Percentiles rank a stretch among this genome's conserved stretches.
These are phyloP conservation scores for Diaporthe citriasiana DNA, from an alignment of 2,329 filamentous ascomycete species.

Conservation along the genomic window DNA sequence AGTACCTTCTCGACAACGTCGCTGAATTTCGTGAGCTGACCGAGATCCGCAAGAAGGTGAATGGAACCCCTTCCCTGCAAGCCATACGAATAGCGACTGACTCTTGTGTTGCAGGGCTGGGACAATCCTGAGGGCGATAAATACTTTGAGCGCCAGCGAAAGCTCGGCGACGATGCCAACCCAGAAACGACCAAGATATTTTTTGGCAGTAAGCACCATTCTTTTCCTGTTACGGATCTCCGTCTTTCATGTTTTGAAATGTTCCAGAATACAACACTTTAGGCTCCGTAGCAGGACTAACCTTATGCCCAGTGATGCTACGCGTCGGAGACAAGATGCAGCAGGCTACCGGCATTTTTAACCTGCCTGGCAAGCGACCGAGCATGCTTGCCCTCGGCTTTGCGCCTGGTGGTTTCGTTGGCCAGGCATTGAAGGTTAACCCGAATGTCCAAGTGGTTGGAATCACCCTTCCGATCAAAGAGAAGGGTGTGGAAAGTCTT, in stretches of 20 bases:
- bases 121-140: constrained; percentile 57
- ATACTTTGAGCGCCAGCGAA: constrained; percentile 58
- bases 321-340: constrained; percentile 60
- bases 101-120: constrained; percentile 56
- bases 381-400: constrained; percentile 68
- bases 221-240: no score
- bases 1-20: constrained; percentile 37
- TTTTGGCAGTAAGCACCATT: constrained; percentile 45
- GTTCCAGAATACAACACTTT: no score
- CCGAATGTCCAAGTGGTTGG: constrained; percentile 50
- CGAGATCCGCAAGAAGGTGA: constrained; percentile 31
- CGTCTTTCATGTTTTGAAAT: no score
- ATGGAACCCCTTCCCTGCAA: background rate
- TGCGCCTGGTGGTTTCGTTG: constrained; percentile 68
- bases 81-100: background rate
- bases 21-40: constrained; percentile 29
- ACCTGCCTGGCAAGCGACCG: constrained; percentile 41
- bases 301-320: no score
- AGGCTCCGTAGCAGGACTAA: no score
- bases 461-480: constrained; percentile 35
- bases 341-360: constrained; percentile 50
- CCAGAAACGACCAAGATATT: constrained; percentile 49
- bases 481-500: constrained; percentile 35
- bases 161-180: constrained; percentile 52
- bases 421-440: constrained; percentile 53